phyloP scores from a whole-genome alignment of 495 filamentous ascomycete genomes.

The Penicillium fimorum region DNA sequence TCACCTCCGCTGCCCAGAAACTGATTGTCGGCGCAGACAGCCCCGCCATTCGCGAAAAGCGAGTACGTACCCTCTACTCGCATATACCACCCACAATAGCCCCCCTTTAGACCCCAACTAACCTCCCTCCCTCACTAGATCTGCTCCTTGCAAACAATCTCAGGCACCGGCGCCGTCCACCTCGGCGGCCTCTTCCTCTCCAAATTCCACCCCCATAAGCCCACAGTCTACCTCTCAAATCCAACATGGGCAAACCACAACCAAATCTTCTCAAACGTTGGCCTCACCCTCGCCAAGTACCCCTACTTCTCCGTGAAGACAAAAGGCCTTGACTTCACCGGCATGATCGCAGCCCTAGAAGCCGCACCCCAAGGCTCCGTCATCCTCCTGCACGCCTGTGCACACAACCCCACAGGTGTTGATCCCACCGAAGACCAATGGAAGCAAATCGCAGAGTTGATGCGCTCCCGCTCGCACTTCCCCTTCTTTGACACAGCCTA shows the following conservation, averaged over 20 bases:
- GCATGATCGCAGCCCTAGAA: conserved; percentile 69
- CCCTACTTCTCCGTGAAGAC: conserved; percentile 89
- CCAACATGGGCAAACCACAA: conserved; percentile 99
- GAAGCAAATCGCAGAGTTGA: conserved; percentile 77
- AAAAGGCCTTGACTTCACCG: conserved; percentile 86
- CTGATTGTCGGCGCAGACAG: conserved; percentile 80
- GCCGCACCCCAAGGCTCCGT: conserved; percentile 74
- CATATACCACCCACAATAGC: background rate
- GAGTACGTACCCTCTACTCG: conserved; percentile 47
- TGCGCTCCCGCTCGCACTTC: conserved; percentile 77
- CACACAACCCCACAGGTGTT: conserved; percentile 97
- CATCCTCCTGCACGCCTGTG: conserved; percentile 92
- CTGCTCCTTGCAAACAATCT: conserved; percentile 57
- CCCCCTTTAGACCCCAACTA: background rate
- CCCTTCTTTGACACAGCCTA: conserved; percentile 99
- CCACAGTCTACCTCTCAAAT: conserved; percentile 81
- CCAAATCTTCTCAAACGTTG: conserved; percentile 96
- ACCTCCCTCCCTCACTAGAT: conserved; percentile 31
- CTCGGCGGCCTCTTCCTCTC: conserved; percentile 57
- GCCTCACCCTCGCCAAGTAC: conserved; percentile 73
- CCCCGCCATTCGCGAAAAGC: conserved; percentile 78
- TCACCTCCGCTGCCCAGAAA: conserved; percentile 85
- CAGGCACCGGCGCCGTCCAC: conserved; percentile 59
- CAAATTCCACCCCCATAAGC: conserved; percentile 55
- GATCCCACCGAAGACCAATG: conserved; percentile 94